Evolutionary conservation across 805 yeast species (phyloP).

Genomic region (Saccharomycopsis amapae): DNA sequence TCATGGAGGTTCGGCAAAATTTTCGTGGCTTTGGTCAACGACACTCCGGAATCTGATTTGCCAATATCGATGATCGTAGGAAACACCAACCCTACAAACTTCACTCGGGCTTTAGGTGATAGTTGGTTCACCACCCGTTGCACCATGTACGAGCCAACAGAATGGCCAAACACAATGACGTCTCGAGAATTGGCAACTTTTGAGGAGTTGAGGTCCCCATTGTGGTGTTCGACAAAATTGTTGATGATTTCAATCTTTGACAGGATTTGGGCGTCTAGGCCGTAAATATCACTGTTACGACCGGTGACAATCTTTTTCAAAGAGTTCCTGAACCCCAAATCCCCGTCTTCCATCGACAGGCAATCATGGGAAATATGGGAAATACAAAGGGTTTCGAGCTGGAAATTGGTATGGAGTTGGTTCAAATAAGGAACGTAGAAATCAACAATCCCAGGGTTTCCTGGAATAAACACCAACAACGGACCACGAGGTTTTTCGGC

Average conservation of each 20-base stretch:
- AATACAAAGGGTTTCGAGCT: constrained; percentile 48
- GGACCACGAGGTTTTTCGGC: constrained; percentile 24
- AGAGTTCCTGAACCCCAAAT: constrained; percentile 4
- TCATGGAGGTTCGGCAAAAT: neutral
- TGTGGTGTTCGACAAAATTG: constrained; percentile 26
- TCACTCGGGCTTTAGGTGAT: constrained; percentile 23
- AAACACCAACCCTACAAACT: constrained; percentile 53
- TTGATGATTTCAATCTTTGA: constrained; percentile 51
- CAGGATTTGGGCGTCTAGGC: constrained; percentile 47
- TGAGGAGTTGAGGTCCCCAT: constrained; percentile 17
- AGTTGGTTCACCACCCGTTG: constrained; percentile 42
- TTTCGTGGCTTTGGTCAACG: constrained; percentile 27
- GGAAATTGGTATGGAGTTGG: constrained; percentile 32
- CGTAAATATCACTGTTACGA: constrained; percentile 27
- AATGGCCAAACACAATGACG: constrained; percentile 55
- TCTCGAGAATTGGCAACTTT: constrained; percentile 25
- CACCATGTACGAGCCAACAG: constrained; percentile 60
- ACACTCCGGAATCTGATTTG: constrained; percentile 34
- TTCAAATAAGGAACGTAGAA: constrained; percentile 52
- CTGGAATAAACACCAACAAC: constrained; percentile 58
- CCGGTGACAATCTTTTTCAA: neutral
- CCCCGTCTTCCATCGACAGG: constrained; percentile 20
- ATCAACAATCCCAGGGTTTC: constrained; percentile 69
- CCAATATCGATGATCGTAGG: constrained; percentile 66
- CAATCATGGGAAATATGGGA: constrained; percentile 50